Evolutionary conservation across 1,284 basidiomycete species (phyloP), one percentile per base, ranked within the genome.

Genomic region (Porogramme epimiltina): DNA sequence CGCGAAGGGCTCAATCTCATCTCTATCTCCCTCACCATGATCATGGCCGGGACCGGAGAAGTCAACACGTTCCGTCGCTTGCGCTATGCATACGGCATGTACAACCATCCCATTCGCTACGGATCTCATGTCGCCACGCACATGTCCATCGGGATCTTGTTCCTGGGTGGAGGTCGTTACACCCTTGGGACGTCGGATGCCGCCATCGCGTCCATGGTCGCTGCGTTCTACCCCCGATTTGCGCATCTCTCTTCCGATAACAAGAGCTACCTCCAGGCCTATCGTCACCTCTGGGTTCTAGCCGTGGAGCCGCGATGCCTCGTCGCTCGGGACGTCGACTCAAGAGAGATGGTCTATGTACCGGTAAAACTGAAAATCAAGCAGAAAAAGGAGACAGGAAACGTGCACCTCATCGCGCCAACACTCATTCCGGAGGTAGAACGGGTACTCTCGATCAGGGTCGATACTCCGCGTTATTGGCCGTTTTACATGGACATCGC

Each of bases 11-110:
- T 97, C 40, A 95, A 93, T 64, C 76, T 95, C 24, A 88, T 97
- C 52, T 89, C 92, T 0, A 78, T 98, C 34, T 80, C 94, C 3
- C 73, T 97, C 24, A 87, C 88, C 59, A 89, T 96, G 77, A 89
- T 98, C 45, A 94, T 98, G 90, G 92, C 95, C 0, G 97, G 97
- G 2, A 97, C 94, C 0, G 97, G 97, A 11, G 94, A 99, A 67
- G 84, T 98, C 40, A 90, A 89, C 45, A 89, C 93, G 55, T 77
- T 99, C 23, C 85, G 93, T 25, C 82, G 94, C n/a, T 78, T 98
- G 13, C 84, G 97, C 22, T 86, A 91, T 63, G 87, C 91, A 3
- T 98, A 95, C 65, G 95, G 94, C n/a, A 88, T 93, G 76, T 89
- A 91, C 64, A 87, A 89, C 51, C 85, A 84, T 44, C 78, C 84